phyloP scores from a whole-genome alignment of 2,329 filamentous ascomycete genomes.

The Coniella lustricola region DNA sequence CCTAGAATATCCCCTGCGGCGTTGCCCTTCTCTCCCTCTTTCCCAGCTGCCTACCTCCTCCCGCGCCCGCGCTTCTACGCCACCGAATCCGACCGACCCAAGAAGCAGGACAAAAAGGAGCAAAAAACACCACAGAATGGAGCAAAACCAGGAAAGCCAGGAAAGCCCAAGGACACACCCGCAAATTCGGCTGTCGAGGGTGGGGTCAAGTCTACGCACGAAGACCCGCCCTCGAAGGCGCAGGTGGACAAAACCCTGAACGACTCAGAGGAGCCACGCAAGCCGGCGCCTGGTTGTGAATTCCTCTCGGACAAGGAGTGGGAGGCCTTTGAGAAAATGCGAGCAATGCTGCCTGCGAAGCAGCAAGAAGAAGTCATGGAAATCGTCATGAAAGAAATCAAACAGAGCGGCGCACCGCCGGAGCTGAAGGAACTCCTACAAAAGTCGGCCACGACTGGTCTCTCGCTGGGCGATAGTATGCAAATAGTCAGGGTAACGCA shows the following conservation, averaged over 20 bases:
- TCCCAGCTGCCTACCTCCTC: conserved; percentile 14
- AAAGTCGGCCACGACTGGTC: conserved; percentile 48
- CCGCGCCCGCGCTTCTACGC: conserved; percentile 21
- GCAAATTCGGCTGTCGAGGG: background rate
- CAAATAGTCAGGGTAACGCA: conserved; percentile 52
- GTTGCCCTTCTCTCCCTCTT: background rate
- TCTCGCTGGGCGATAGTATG: conserved; percentile 43
- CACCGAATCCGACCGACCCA: conserved; percentile 12
- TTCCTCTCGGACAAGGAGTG: conserved; percentile 39
- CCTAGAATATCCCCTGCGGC: conserved; percentile 17
- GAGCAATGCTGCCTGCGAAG: conserved; percentile 56
- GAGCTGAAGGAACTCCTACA: conserved; percentile 55
- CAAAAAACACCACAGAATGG: background rate
- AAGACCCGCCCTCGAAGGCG: background rate
- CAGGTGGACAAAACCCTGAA: background rate
- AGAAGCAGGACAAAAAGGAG: conserved; percentile 1
- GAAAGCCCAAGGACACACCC: background rate
- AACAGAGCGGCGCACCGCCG: conserved; percentile 60
- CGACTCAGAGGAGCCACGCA: conserved; percentile 5
- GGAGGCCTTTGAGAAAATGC: conserved; percentile 49
- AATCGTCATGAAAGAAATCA: conserved; percentile 54
- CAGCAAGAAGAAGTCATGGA: conserved; percentile 54
- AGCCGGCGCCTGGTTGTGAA: conserved; percentile 40
- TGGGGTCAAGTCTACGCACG: background rate
- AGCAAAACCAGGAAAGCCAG: too few species aligned